Base-by-base conservation (phyloP, 2,329 filamentous ascomycete genomes). In the Cryphonectria japonica region DNA sequence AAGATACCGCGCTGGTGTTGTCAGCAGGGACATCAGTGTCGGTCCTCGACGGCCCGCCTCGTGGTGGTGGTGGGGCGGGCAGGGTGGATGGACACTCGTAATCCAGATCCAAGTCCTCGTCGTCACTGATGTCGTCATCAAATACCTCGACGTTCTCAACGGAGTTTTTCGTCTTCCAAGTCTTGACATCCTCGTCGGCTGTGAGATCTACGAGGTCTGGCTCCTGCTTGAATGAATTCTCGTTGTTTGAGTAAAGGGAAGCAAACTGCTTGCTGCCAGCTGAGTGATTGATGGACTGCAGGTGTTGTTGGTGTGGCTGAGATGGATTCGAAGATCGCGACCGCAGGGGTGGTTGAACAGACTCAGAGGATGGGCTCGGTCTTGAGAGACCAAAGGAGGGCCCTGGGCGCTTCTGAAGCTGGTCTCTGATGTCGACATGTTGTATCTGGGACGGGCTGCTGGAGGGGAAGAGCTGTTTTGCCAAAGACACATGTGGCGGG, bases 91-190 rank as follows among this genome's bases (percentile, higher is more conserved):
- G 89, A 71, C 89, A 85, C 71, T 92, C 86, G 67, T 90, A 87
- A 73, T 94, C 87, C 29, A 92, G 80, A 73, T 93, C 92, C 34
- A 97, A 84, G 69, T 94, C 88, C 29, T 91, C 87, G 75, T 97
- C 94, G 78, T 95, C 93, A 76, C 94, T 93, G 75, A 97, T 96
- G 77, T 97, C 95, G 75, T 95, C 91, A 73, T 94, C 92, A 72
- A 90, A 88, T 73, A 94, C 92, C 72, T 87, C 88, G 13, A 92
- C 87, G 7, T 77, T 72, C n/a, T 74, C 65, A 6, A 73, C 68
- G 13, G 74, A 76, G 37, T 77, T 75, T 9, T 75, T 73, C 14
- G 78, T 71, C 54, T 78, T 73, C 39, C 74, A 64, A 66, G 79
- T 65, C 37, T 77, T 70, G 13, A 71, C 69, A 50, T 74, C 75